Base-by-base conservation (phyloP, 305 asterid species). In the Fraxinus velutina region DNA sequence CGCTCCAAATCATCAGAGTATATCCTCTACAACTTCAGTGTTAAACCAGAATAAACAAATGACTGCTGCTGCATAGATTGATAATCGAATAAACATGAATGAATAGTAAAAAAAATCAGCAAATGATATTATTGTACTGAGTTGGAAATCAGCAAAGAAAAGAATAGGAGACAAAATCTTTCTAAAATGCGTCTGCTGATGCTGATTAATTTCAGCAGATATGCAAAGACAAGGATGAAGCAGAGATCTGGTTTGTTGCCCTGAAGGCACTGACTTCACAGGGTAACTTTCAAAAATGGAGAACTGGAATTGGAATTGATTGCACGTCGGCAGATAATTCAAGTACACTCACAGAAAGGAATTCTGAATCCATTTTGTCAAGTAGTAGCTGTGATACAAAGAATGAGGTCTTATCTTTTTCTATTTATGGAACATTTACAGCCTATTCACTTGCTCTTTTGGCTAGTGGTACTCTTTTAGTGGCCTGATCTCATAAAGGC, bases 151-250 rank as follows among this genome's bases (percentile, higher is more conserved):
- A 13, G 75, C 42, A 70, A 29, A 70, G 37, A 70, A 30, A 70
- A 70, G 75, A 70, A 29, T 13, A 12, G 75, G 42, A 30, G 75
- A 30, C 24, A 30, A 30, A 52, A 76, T 73, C 42, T 36, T 52
- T 33, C 15, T 19, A 30, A 37, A 68, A 74, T 27, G 77, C 78
- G 19, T 79, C 76, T 52, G 77, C 62, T 80, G 79, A 79, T 73
- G 80, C 29, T 84, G 78, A 79, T 77, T 79, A 82, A 78, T 74
- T 55, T 79, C 78, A 79, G 75, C 91, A 93, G 97, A 89, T 93
- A 82, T 93, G 97, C 86, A 93, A 91, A 86, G 94, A 93, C 84
- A 93, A 91, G 89, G 90, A 84, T 80, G 97, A 93, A 87, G 94
- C 93, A 64, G 94, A 91, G 84, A 83, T 88, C 80, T 93, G 96